A percentile compares a stretch with the other conserved stretches of the same genome.
Evolutionary conservation across 2,329 filamentous ascomycete species (phyloP).

Genomic region (Drechslerella dactyloides): DNA sequence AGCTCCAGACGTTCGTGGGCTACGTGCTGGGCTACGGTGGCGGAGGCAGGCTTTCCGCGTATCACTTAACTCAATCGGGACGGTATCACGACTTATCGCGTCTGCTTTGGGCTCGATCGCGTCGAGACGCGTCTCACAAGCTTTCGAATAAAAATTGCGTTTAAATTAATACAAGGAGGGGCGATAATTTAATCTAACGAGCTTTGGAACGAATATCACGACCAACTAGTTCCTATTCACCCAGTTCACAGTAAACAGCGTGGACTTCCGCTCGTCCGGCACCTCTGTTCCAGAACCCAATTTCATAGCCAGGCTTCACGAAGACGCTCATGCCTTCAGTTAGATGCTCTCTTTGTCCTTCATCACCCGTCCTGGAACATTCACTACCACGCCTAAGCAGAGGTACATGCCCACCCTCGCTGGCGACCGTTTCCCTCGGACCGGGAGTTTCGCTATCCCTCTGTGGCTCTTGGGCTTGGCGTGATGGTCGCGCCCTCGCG

Average conservation of each 20-base stretch:
- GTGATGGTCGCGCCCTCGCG: conserved; percentile 13
- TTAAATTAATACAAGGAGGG: not conserved
- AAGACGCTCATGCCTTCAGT: conserved; percentile 37
- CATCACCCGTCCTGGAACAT: conserved; percentile 32
- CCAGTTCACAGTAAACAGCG: conserved; percentile 23
- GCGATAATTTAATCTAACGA: not conserved
- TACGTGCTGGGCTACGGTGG: conserved; percentile 8
- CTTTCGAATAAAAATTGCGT: too few species aligned
- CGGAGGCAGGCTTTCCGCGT: conserved; percentile 3
- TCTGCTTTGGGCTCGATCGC: too few species aligned
- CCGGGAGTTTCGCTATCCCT: conserved; percentile 20
- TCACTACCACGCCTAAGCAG: conserved; percentile 27
- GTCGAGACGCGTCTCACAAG: too few species aligned
- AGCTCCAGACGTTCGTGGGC: conserved; percentile 11
- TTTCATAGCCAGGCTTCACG: conserved; percentile 32
- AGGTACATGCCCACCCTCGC: conserved; percentile 33
- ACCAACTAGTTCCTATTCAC: not conserved
- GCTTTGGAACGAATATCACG: not conserved
- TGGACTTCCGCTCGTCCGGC: conserved; percentile 27
- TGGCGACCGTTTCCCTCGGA: conserved; percentile 25
- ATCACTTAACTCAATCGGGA: conserved; percentile 6
- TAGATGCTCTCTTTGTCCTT: conserved; percentile 25
- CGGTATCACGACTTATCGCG: too few species aligned
- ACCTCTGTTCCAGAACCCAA: conserved; percentile 33
- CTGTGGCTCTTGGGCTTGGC: not conserved